A percentile compares a stretch with the other conserved stretches of the same genome.
Evolutionary conservation across 2,329 filamentous ascomycete genomes (phyloP).

Genomic region (Exophiala alcalophila): DNA sequence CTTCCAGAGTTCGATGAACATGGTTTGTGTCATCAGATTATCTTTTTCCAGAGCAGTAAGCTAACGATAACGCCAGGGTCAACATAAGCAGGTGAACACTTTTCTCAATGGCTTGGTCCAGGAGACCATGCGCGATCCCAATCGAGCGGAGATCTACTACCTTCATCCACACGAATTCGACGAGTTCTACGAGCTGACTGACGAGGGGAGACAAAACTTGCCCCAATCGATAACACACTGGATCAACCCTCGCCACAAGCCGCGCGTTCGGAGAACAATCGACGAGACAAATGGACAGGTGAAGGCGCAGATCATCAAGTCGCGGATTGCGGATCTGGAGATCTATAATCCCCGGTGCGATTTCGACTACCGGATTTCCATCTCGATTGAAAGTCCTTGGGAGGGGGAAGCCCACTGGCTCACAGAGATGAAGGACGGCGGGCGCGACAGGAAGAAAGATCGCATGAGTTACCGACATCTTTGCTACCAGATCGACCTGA

Average conservation of each 20-base stretch:
- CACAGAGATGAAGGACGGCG: conserved; percentile 43
- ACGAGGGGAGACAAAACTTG: conserved; percentile 57
- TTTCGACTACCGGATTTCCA: conserved; percentile 88
- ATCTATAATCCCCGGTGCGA: conserved; percentile 72
- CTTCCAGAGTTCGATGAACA: conserved; percentile 88
- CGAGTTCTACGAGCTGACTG: conserved; percentile 73
- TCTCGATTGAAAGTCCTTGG: conserved; percentile 91
- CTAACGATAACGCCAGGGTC: conserved; percentile 51
- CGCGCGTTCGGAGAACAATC: conserved; percentile 59
- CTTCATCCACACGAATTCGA: conserved; percentile 79
- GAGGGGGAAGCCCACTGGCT: conserved; percentile 63
- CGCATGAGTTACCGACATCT: conserved; percentile 86
- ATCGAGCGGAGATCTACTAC: conserved; percentile 69
- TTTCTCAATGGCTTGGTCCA: conserved; percentile 71
- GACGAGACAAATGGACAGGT: conserved; percentile 69
- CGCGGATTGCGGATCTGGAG: conserved; percentile 82
- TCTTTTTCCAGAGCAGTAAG: conserved; percentile 4
- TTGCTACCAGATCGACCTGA: conserved; percentile 86
- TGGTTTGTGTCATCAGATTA: conserved; percentile 54
- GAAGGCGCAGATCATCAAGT: conserved; percentile 84
- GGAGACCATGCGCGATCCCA: conserved; percentile 40
- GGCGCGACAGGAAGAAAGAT: conserved; percentile 74
- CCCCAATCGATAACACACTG: conserved; percentile 63
- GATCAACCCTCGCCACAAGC: conserved; percentile 56
- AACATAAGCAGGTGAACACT: conserved; percentile 80